These are phyloP conservation scores for Vigna mungo DNA, from an alignment of 306 rosid species.

Conservation along the genomic window DNA sequence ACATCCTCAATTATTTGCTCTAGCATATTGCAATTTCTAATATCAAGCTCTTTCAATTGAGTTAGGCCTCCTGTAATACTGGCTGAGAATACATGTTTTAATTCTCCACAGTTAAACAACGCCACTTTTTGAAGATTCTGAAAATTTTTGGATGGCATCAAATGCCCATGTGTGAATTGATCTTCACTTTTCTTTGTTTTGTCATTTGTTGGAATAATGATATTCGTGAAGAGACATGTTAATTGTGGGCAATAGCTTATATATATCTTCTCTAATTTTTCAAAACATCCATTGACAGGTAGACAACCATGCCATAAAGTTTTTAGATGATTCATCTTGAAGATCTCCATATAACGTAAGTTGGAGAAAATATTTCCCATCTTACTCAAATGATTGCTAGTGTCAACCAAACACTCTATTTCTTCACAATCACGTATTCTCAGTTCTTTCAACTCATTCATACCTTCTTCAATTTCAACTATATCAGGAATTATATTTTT, in stretches of 20 bases:
- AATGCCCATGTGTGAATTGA: too few relatives aligned
- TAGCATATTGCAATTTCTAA: too few relatives aligned
- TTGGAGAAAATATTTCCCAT: slow-evolving; percentile 13
- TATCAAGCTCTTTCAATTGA: too few relatives aligned
- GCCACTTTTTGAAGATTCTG: too few relatives aligned
- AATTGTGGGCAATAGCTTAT: neutral
- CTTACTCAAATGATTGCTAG: neutral
- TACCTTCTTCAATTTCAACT: neutral
- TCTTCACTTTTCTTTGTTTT: too few relatives aligned
- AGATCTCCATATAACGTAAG: neutral
- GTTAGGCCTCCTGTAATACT: too few relatives aligned
- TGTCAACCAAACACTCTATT: slow-evolving; percentile 13
- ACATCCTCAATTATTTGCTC: too few relatives aligned
- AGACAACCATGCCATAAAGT: slow-evolving; percentile 10
- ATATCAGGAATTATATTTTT: slow-evolving; percentile 1
- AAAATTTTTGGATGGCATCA: too few relatives aligned
- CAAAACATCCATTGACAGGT: neutral
- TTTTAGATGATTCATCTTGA: neutral
- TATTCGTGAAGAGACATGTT: slow-evolving; percentile 13
- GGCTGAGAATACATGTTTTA: too few relatives aligned
- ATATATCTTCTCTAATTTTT: neutral
- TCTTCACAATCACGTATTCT: neutral
- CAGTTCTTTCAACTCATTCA: neutral
- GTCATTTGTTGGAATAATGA: too few relatives aligned
- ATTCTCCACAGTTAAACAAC: too few relatives aligned